Conservation (phyloP, 2,329 filamentous ascomycete genomes). For the Hymenoscyphus repandus region DNA sequence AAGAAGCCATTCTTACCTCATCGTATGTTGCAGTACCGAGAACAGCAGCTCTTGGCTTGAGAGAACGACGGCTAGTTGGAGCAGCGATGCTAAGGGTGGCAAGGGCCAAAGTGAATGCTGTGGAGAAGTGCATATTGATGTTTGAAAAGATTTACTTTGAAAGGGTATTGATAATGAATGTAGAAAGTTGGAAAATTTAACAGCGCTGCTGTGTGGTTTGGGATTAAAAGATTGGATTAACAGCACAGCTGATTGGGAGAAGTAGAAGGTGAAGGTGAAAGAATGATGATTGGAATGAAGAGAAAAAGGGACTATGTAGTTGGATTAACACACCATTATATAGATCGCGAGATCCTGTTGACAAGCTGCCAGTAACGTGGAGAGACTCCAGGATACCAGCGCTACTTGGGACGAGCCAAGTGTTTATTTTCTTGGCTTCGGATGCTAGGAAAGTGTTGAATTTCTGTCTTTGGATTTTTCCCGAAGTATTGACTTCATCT, state of each 20-base stretch:
- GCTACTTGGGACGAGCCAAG: no score
- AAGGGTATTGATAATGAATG: neutral
- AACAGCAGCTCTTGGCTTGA: neutral
- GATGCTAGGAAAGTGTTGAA: no score
- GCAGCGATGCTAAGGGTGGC: conserved; percentile 2
- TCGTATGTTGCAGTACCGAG: conserved; percentile 3
- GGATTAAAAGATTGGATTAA: conserved; percentile 1
- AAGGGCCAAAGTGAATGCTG: conserved; percentile 1
- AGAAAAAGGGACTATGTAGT: neutral
- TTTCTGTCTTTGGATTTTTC: no score
- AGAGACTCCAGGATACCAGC: no score
- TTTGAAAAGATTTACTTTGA: neutral
- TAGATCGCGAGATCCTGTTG: neutral
- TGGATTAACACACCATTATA: neutral
- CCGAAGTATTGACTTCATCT: no score
- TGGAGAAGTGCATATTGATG: conserved; percentile 7
- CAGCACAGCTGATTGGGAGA: conserved; percentile 5
- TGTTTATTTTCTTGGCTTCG: no score
- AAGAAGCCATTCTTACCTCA: neutral
- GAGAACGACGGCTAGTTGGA: neutral
- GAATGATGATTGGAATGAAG: neutral
- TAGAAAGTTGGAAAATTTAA: neutral
- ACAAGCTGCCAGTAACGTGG: no score
- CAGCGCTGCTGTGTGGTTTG: conserved; percentile 5
- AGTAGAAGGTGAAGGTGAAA: neutral